A percentile compares a stretch with the other conserved stretches of the same genome.
Evolutionary conservation across 2,329 filamentous ascomycete genomes (phyloP).

Genomic region (Fusarium haematococcum): DNA sequence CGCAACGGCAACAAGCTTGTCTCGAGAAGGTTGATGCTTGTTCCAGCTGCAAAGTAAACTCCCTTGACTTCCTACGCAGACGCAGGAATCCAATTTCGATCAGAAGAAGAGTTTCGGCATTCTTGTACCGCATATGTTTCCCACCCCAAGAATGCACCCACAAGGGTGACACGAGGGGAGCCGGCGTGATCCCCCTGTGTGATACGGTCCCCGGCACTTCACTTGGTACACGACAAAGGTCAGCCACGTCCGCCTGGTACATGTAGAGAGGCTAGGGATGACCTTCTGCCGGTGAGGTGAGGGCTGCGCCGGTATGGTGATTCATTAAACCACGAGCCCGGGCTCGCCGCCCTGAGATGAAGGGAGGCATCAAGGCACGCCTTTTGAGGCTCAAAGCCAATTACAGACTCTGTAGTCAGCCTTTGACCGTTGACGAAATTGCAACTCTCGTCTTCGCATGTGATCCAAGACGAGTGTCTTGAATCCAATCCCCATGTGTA

Average conservation of each 20-base stretch:
- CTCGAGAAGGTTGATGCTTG: background rate
- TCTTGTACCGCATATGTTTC: constrained; percentile 19
- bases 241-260: constrained; percentile 17
- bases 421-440: constrained; percentile 7
- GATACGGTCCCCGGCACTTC: constrained; percentile 8
- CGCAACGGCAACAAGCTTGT: background rate
- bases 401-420: constrained; percentile 6
- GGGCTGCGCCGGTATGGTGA: constrained; percentile 32
- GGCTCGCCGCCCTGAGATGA: constrained; percentile 17
- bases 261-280: constrained; percentile 8
- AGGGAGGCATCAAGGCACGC: constrained; percentile 33
- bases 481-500: constrained; percentile 1
- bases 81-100: constrained; percentile 30
- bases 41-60: background rate
- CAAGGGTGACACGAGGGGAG: constrained; percentile 26
- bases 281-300: background rate
- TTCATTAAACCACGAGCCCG: constrained; percentile 33
- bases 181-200: constrained; percentile 25
- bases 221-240: background rate
- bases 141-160: constrained; percentile 25
- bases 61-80: constrained; percentile 3
- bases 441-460: constrained; percentile 17
- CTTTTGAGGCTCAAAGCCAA: constrained; percentile 29
- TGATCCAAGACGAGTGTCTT: constrained; percentile 23
- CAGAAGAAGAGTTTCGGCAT: constrained; percentile 6